Base-by-base conservation (phyloP, 306 rosid genomes). In the Echinosophora koreensis region DNA sequence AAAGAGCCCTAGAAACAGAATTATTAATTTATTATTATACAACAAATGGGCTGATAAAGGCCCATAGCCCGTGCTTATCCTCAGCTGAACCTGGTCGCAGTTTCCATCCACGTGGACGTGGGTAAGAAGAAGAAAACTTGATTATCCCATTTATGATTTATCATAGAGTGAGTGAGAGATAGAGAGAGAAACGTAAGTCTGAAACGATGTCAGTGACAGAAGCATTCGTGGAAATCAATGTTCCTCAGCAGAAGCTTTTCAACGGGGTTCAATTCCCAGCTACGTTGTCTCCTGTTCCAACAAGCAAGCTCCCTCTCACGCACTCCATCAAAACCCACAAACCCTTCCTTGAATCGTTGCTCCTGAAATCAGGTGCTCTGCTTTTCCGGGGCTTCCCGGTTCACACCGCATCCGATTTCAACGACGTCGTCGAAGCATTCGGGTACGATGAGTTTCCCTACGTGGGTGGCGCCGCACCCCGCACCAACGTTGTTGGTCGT, bases 401-500 rank as follows among this genome's bases (percentile, higher is more conserved):
- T 12, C 80, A 66, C 51, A 74, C 92, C 2, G 80, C 97, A 6
- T 86, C 97, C 5, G 88, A 87, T 62, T 92, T 92, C 90, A 89
- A 92, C 86, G 92, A 86, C 69, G 84, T 90, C 71, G 96, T 95
- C 0, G 93, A 90, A 77, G 86, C 96, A 8, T 92, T 90, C 71
- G 91, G 84, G 1, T 95, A 82, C 83, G 92, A 91, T 10, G 96
- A 95, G 80, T 92, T 92, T 7, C 97, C 97, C 2, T 92, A 95
- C 66, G 91, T 95, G 0, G 97, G 97, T 4, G 97, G 99, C 51
- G 94, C 89, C 14, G 97, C 97, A 11, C 94, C 96, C 1, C 86
- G 96, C 55, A 91, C 87, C 70, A 89, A 81, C 73, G 89, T 91
- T 1, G 81, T 93, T 3, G 97, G 97, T 13, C 94, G 97, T 16